Evolutionary conservation across 495 filamentous ascomycete species (phyloP), one percentile per base, ranked within the genome.

Genomic region (Penicillium malachiteum): DNA sequence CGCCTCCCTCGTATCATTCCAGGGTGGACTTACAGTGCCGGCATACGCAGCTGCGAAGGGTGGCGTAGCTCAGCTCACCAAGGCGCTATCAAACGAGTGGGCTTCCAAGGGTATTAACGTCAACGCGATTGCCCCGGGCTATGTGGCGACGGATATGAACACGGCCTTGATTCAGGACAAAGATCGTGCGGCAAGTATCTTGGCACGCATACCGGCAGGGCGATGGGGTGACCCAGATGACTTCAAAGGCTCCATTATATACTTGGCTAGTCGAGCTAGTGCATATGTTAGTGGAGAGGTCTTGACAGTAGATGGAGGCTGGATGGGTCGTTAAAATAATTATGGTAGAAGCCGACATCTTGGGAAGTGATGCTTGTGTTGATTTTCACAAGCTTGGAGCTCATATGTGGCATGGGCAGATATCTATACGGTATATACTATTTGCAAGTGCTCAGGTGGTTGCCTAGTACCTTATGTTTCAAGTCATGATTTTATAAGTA

Each of bases 141-240:
- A 96, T 63, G 88, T 96, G 50, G 89, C 81, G 40, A 96, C 92
- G 7, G 91, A 96, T 48, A 96, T 96, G 92, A 96, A 96, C 67
- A 80, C 75, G 42, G 92, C 90, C 6, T 67, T 97, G 66, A 82
- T 96, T 41, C 81, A 86, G 14, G 87, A 97, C 63, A 60, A 78
- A 54, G 79, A 78, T 52, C 72, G 93, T 48, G 80, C 87, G 55
- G 79, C 75, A 50, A 86, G 86, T 52, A 96, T 97, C 52, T 79
- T 87, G 71, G 88, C 82, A 13, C 75, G 92, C 55, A 96, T 96
- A 47, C 92, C 93, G 6, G 88, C 87, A 1, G 91, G 87, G 3
- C 74, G 91, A 66, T 97, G 92, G 92, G 92, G 92, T 1, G 80
- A 60, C 14, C 89, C 91, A 7, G 90, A 96, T 40, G 92, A 97